phyloP scores from a whole-genome alignment of 2,329 filamentous ascomycete species.

The Aspergillus sojae region DNA sequence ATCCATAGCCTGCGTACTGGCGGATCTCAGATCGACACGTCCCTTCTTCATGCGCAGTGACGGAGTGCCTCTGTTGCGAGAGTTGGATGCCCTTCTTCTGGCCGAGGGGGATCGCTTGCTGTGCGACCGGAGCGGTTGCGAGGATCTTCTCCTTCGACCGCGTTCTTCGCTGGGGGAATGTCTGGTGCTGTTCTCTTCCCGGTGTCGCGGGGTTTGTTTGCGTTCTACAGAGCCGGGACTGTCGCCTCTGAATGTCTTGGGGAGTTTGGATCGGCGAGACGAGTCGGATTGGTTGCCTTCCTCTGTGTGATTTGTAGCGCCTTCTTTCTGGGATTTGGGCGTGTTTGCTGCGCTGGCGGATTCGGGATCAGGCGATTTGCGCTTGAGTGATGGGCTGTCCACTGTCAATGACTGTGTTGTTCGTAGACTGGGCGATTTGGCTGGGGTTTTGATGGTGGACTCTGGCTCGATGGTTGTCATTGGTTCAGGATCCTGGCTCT shows the following conservation, averaged over 20 bases:
- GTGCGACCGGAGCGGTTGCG: constrained; percentile 21
- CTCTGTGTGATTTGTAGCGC: background rate
- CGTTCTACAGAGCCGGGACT: constrained; percentile 39
- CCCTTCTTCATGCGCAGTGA: constrained; percentile 29
- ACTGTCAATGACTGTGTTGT: constrained; percentile 22
- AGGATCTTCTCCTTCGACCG: constrained; percentile 18
- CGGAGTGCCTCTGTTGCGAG: constrained; percentile 21
- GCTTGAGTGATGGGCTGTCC: constrained; percentile 38
- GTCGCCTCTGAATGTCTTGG: constrained; percentile 33
- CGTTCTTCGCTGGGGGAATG: constrained; percentile 16
- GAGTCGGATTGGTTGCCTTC: constrained; percentile 19
- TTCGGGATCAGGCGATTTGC: constrained; percentile 38
- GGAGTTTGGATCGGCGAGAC: constrained; percentile 32
- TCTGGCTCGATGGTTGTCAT: background rate
- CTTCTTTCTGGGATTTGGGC: background rate
- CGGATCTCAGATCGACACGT: constrained; percentile 24
- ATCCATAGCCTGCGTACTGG: constrained; percentile 12
- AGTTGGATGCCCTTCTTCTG: constrained; percentile 22
- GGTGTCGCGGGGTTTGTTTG: constrained; percentile 22
- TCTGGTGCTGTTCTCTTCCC: background rate
- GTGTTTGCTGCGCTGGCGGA: constrained; percentile 11
- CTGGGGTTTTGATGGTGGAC: constrained; percentile 1
- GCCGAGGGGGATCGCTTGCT: constrained; percentile 21
- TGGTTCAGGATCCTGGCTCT: background rate
- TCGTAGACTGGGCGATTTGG: constrained; percentile 12